Base-by-base conservation (phyloP, 257 asterid genomes). In the Plectranthus barbatus region DNA sequence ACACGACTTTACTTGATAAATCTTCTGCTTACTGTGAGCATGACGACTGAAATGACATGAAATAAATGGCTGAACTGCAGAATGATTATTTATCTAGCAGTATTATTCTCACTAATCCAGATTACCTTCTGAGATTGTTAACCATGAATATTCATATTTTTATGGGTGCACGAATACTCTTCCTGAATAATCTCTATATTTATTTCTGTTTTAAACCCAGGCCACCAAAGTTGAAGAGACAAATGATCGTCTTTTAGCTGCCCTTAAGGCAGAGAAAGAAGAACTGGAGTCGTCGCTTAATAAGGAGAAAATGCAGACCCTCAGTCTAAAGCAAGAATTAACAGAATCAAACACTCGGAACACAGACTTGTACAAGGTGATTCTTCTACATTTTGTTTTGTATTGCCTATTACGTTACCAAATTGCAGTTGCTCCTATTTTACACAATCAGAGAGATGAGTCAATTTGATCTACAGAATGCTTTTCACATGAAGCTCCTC, bases 341-440 rank as follows among this genome's bases (percentile, higher is more conserved):
- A 66, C 73, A 12, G 94, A 89, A 47, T 86, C 88, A 31, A 94
- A 87, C 80, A 70, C 86, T 75, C 91, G 83, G 69, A 81, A 76
- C 74, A 53, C 83, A 17, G 95, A 90, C 68, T 72, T 90, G 69
- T 87, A 87, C 81, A 85, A 87, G 97, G 99, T 90, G 78, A 72
- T 50, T 49, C 55, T 60, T 71, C 44, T 62, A 34, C 63, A 58
- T 65, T 66, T 75, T 37, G 56, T 24, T 15, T 44, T 36, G 31
- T 55, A 45, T 37, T 18, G 51, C 58, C 45, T 47, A 62, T 54
- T 46, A 45, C 40, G 17, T 13, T 29, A 56, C 59, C 64, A 20
- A 23, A n/a, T 33, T 13, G 15, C 60, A 49, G 59, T 24, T 56
- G 36, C 56, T 51, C 59, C 63, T 19, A 26, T 26, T 26, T 26